These are phyloP conservation scores for Tetracladium maxilliforme DNA, from an alignment of 2,329 filamentous ascomycete genomes.

Conservation along the genomic window DNA sequence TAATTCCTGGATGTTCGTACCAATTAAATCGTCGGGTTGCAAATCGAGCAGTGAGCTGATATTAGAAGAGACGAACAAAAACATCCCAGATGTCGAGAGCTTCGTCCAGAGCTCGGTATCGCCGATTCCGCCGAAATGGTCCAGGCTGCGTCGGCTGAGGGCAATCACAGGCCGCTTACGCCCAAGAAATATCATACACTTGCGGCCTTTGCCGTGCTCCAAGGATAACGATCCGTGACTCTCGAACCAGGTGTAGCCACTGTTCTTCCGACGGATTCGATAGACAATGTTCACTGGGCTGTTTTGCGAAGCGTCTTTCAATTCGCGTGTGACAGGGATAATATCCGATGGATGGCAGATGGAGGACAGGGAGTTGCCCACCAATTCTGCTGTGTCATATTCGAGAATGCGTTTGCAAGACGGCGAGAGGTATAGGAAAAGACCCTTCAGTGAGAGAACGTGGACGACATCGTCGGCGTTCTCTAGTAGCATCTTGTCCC, in stretches of 20 bases:
- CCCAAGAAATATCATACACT: slow-evolving; percentile 83
- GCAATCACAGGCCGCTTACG: slow-evolving; percentile 77
- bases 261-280: slow-evolving; percentile 73
- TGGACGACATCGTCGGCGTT: slow-evolving; percentile 91
- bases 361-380: slow-evolving; percentile 75
- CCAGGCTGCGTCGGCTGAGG: slow-evolving; percentile 45
- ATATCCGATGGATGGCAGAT: slow-evolving; percentile 95
- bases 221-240: slow-evolving; percentile 81
- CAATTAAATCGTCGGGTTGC: slow-evolving; percentile 66
- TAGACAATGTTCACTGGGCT: slow-evolving; percentile 78
- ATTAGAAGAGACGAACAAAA: slow-evolving; percentile 78
- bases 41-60: slow-evolving; percentile 71
- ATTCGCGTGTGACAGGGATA: slow-evolving; percentile 77
- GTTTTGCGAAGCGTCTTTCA: slow-evolving; percentile 72
- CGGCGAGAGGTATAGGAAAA: slow-evolving; percentile 85
- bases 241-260: slow-evolving; percentile 94
- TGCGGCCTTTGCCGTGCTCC: slow-evolving; percentile 81
- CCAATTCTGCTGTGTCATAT: slow-evolving; percentile 73
- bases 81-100: slow-evolving; percentile 84
- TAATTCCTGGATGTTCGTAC: slow-evolving; percentile 75
- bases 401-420: slow-evolving; percentile 71
- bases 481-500: slow-evolving; percentile 85
- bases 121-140: slow-evolving; percentile 42
- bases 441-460: slow-evolving; percentile 77
- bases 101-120: slow-evolving; percentile 93